Evolutionary conservation across 148 eudicot genomes (phyloP).

Genomic region (Camellia japonica): DNA sequence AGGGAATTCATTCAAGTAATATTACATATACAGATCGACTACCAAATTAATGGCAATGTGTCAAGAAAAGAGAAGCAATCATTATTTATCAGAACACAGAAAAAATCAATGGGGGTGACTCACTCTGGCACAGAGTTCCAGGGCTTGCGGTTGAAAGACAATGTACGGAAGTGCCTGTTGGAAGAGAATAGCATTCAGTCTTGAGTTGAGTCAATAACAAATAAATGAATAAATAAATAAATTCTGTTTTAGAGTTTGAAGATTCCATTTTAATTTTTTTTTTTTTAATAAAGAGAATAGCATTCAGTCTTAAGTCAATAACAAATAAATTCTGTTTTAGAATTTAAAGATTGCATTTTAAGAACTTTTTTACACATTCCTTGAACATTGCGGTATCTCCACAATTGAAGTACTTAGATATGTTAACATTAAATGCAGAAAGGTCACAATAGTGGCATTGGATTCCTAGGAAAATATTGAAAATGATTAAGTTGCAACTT

Average conservation of each 20-base stretch:
- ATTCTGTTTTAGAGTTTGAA: too few relatives aligned
- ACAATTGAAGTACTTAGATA: neutral
- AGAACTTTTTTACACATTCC: neutral
- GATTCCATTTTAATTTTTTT: too few relatives aligned
- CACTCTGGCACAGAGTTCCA: conserved; percentile 97
- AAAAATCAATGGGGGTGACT: conserved; percentile 23
- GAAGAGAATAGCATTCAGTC: conserved; percentile 14
- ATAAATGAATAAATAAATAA: neutral
- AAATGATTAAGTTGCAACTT: neutral
- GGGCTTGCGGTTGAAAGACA: conserved; percentile 82
- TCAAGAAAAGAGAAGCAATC: conserved; percentile 8
- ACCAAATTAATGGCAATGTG: neutral
- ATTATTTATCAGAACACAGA: neutral
- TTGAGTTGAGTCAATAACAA: neutral
- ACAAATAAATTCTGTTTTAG: too few relatives aligned
- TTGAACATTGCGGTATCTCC: neutral
- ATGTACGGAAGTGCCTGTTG: conserved; percentile 65
- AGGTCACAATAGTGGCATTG: neutral
- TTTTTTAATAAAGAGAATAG: too few relatives aligned
- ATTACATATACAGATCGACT: neutral
- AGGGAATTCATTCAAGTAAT: neutral
- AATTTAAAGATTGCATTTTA: too few relatives aligned
- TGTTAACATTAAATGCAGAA: neutral
- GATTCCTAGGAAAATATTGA: neutral
- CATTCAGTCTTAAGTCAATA: too few relatives aligned